phyloP scores from a whole-genome alignment of 768 basidiomycete genomes.

The Leucocoprinus leucothites region DNA sequence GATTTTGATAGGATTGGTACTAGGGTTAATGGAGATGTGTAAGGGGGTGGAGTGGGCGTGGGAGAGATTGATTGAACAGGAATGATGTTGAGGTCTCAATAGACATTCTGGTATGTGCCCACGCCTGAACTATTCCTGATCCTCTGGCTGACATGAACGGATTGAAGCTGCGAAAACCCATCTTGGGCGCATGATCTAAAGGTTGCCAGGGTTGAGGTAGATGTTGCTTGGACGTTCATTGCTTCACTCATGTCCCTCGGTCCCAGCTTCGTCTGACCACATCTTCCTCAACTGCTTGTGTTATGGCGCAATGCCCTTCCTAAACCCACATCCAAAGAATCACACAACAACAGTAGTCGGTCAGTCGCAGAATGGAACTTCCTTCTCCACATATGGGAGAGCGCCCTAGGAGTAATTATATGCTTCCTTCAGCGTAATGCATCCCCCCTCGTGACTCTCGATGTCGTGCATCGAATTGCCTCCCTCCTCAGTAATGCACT shows the following conservation, averaged over 20 bases:
- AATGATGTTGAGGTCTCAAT: constrained; percentile 82
- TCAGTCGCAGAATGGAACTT: constrained; percentile 85
- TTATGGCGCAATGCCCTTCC: constrained; percentile 75
- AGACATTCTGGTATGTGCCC: constrained; percentile 69
- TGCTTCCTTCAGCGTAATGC: constrained; percentile 84
- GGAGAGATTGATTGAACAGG: constrained; percentile 58
- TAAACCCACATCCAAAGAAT: constrained; percentile 39
- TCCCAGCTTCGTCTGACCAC: constrained; percentile 89
- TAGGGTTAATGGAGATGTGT: constrained; percentile 49
- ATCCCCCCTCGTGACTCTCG: constrained; percentile 75
- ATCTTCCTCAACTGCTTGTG: constrained; percentile 90
- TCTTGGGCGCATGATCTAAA: constrained; percentile 83
- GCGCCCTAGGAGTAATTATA: constrained; percentile 83
- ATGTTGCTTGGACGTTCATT: constrained; percentile 92
- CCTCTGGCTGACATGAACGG: constrained; percentile 81
- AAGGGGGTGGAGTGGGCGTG: constrained; percentile 34
- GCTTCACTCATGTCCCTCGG: constrained; percentile 90
- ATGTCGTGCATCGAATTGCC: constrained; percentile 79
- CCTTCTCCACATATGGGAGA: constrained; percentile 86
- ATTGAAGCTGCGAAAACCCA: constrained; percentile 70
- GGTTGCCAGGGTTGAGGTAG: constrained; percentile 79
- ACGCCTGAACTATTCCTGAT: constrained; percentile 83
- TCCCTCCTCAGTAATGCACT: constrained; percentile 86
- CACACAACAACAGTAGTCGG: constrained; percentile 53
- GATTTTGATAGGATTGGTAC: constrained; percentile 38